These are phyloP conservation scores for Balansia obtecta DNA, from an alignment of 2,329 filamentous ascomycete genomes.

Conservation along the genomic window DNA sequence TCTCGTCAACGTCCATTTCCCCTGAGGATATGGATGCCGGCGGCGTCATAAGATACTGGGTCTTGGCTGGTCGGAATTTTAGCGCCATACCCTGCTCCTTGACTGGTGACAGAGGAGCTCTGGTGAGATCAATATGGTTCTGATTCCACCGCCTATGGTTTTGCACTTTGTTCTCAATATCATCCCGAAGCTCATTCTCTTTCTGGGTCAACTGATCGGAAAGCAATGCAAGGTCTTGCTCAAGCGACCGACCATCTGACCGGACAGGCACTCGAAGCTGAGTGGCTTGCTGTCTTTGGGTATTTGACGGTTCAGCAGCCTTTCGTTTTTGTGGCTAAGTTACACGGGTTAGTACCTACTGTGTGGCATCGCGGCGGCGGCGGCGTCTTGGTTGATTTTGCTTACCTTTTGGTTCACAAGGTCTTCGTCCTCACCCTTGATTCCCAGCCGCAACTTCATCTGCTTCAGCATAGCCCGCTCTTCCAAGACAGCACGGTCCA, in stretches of 20 bases:
- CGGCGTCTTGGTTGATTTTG: conserved; percentile 6
- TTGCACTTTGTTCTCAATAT: conserved; percentile 76
- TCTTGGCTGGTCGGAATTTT: conserved; percentile 59
- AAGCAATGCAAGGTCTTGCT: conserved; percentile 67
- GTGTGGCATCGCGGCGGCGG: conserved; percentile 15
- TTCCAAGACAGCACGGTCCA: conserved; percentile 71
- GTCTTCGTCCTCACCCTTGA: conserved; percentile 89
- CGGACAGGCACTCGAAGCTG: conserved; percentile 60
- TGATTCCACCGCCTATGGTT: conserved; percentile 90
- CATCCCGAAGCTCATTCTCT: conserved; percentile 65
- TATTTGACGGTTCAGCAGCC: conserved; percentile 42
- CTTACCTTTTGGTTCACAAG: conserved; percentile 86
- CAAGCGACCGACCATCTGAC: conserved; percentile 56
- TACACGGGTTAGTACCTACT: conserved; percentile 24
- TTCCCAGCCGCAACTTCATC: conserved; percentile 74
- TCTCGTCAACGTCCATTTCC: conserved; percentile 44
- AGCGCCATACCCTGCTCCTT: conserved; percentile 48
- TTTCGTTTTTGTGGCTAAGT: conserved; percentile 59
- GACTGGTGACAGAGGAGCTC: conserved; percentile 70
- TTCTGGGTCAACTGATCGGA: conserved; percentile 70
- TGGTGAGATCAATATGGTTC: conserved; percentile 78
- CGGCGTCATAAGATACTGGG: conserved; percentile 56
- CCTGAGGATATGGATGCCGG: conserved; percentile 44
- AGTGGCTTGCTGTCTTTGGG: conserved; percentile 48
- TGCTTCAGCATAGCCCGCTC: conserved; percentile 74